Percentiles rank a stretch among this genome's conserved stretches.
These are phyloP conservation scores for Saposhnikovia divaricata DNA, from an alignment of 129 eudicot genomes.

Conservation along the genomic window DNA sequence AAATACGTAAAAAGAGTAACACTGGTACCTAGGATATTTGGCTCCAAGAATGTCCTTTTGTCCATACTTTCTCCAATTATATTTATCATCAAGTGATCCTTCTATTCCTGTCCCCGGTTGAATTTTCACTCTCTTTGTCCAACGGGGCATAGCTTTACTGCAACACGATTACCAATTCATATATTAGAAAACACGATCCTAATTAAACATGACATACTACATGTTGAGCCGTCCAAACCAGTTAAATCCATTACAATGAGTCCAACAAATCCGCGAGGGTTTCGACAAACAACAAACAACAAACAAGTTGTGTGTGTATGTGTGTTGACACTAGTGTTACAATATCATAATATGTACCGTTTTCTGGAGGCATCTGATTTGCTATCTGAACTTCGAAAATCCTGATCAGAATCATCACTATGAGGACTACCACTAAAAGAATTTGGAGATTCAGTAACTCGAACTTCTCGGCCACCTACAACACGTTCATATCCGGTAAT, in stretches of 20 bases:
- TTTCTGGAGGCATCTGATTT: constrained; percentile 20
- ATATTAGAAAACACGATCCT: not conserved
- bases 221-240: too few species aligned
- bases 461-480: not conserved
- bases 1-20: not conserved
- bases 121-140: constrained; percentile 42
- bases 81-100: constrained; percentile 67
- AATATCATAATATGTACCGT: constrained; percentile 19
- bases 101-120: constrained; percentile 37
- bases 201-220: too few species aligned
- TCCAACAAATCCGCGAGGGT: too few species aligned
- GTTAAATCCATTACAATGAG: too few species aligned
- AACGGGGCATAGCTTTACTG: constrained; percentile 35
- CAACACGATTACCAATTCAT: not conserved
- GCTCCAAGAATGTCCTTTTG: constrained; percentile 86
- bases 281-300: too few species aligned
- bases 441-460: constrained; percentile 26
- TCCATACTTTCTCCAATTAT: constrained; percentile 75
- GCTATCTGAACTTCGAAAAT: constrained; percentile 21
- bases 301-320: not conserved
- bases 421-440: constrained; percentile 37
- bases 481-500: not conserved
- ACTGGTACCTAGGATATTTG: constrained; percentile 55
- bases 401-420: constrained; percentile 37
- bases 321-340: not conserved